Conservation (phyloP, 2,329 filamentous ascomycete genomes). For the Teratosphaeria gauchensis region DNA sequence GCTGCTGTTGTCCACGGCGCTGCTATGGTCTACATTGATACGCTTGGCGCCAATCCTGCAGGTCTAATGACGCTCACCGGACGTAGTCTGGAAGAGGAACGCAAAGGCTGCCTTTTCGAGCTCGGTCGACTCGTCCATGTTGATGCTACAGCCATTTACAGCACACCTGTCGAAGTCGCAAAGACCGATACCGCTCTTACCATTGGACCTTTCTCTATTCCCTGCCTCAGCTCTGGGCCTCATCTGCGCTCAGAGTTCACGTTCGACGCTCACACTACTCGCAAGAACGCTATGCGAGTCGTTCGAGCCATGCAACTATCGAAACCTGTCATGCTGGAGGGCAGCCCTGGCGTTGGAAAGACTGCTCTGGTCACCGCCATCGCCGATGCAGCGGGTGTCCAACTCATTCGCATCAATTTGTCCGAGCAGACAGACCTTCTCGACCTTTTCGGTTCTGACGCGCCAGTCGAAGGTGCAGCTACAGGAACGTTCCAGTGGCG, state of each 20-base stretch:
- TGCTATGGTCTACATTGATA: slow-evolving; percentile 91
- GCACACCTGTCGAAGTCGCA: slow-evolving; percentile 49
- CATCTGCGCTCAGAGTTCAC: slow-evolving; percentile 49
- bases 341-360: slow-evolving; percentile 96
- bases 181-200: slow-evolving; percentile 47
- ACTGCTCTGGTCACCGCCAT: slow-evolving; percentile 85
- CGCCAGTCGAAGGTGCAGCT: slow-evolving; percentile 84
- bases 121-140: slow-evolving; percentile 56
- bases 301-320: slow-evolving; percentile 77
- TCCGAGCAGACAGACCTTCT: slow-evolving; percentile 97
- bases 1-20: slow-evolving; percentile 66
- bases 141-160: slow-evolving; percentile 59
- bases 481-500: slow-evolving; percentile 90
- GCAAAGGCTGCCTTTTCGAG: slow-evolving; percentile 61
- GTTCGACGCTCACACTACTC: slow-evolving; percentile 82
- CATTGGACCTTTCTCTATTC: slow-evolving; percentile 67
- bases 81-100: slow-evolving; percentile 60
- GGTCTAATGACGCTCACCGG: slow-evolving; percentile 67
- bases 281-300: slow-evolving; percentile 81
- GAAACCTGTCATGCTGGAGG: slow-evolving; percentile 90
- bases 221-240: slow-evolving; percentile 11
- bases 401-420: slow-evolving; percentile 86
- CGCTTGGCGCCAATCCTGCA: slow-evolving; percentile 87
- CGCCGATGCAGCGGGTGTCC: slow-evolving; percentile 67
- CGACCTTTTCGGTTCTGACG: slow-evolving; percentile 93